Conservation (phyloP, 148 eudicot genomes). For the Selenicereus undatus region DNA sequence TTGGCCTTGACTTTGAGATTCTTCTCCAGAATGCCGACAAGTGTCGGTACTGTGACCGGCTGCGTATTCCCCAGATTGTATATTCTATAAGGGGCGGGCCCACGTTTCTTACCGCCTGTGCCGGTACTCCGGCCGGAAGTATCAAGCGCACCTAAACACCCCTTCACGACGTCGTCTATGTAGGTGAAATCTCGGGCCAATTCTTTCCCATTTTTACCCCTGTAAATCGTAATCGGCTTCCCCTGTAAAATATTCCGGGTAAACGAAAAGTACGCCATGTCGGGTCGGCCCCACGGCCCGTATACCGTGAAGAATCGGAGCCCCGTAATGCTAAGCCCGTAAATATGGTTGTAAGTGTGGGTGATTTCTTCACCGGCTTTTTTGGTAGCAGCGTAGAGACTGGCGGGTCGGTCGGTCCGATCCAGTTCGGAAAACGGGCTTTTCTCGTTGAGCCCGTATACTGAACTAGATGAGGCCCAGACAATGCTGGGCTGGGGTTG, state of each 20-base stretch:
- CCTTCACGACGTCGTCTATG: conserved; percentile 77
- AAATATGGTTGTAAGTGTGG: conserved; percentile 69
- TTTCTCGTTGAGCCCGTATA: conserved; percentile 68
- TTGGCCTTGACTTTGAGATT: conserved; percentile 64
- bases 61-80: conserved; percentile 72
- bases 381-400: conserved; percentile 79
- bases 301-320: conserved; percentile 73
- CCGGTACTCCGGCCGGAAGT: conserved; percentile 65
- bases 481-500: conserved; percentile 66
- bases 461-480: conserved; percentile 87
- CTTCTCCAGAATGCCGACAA: conserved; percentile 62
- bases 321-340: conserved; percentile 69
- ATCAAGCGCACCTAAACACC: conserved; percentile 62
- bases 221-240: conserved; percentile 59
- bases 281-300: conserved; percentile 89
- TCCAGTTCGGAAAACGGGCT: conserved; percentile 69
- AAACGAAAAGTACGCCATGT: conserved; percentile 78
- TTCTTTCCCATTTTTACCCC: conserved; percentile 54
- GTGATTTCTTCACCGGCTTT: conserved; percentile 74
- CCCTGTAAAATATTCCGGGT: conserved; percentile 58
- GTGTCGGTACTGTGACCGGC: conserved; percentile 67
- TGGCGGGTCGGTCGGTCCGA: conserved; percentile 66
- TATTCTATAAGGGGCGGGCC: conserved; percentile 62
- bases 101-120: conserved; percentile 64
- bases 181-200: conserved; percentile 73